Conservation (phyloP, 2,329 filamentous ascomycete genomes). For the Penicillium sp. region DNA sequence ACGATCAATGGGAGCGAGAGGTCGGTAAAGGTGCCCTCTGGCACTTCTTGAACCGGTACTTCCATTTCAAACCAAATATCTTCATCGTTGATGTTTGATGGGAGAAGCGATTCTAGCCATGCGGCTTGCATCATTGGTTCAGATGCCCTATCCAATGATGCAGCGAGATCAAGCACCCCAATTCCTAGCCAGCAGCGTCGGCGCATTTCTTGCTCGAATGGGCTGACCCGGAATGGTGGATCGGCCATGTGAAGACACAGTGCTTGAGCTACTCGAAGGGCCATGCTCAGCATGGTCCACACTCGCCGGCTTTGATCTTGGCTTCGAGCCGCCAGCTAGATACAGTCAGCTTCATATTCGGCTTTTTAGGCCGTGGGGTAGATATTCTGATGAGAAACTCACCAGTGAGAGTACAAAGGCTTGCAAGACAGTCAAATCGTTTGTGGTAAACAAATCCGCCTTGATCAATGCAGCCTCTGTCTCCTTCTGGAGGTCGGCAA, state of each 20-base stretch:
- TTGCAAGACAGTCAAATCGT: conserved; percentile 34
- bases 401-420: conserved; percentile 35
- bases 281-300: conserved; percentile 37
- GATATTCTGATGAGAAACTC: not conserved
- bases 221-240: conserved; percentile 29
- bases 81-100: conserved; percentile 31
- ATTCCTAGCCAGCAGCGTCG: conserved; percentile 33
- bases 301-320: conserved; percentile 34
- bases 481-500: conserved; percentile 24
- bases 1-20: conserved; percentile 27
- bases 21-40: conserved; percentile 28
- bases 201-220: conserved; percentile 34
- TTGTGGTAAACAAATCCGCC: conserved; percentile 31
- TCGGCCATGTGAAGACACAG: conserved; percentile 30
- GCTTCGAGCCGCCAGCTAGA: conserved; percentile 26
- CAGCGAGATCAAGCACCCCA: conserved; percentile 30
- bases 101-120: conserved; percentile 29
- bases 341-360: not conserved
- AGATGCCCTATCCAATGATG: conserved; percentile 31
- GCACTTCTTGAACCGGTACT: conserved; percentile 13
- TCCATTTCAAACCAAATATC: conserved; percentile 29
- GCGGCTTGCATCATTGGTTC: conserved; percentile 36
- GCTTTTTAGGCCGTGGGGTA: not conserved
- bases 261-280: conserved; percentile 33
- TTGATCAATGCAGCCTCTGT: conserved; percentile 26